Evolutionary conservation across 2,329 filamentous ascomycete species (phyloP).

Genomic region (Lasiodiplodia sp.): DNA sequence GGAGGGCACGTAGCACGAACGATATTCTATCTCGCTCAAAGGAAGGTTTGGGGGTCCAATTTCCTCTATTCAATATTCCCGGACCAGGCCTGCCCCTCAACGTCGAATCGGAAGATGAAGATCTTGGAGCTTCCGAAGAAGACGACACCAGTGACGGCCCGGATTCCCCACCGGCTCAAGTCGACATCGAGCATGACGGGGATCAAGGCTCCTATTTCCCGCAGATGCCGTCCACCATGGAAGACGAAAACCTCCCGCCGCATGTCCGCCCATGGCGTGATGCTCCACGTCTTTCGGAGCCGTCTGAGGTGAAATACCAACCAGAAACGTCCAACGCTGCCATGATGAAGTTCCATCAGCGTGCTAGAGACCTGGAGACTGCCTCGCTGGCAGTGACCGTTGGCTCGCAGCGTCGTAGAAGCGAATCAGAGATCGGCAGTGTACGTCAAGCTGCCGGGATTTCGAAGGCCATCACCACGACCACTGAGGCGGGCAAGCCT

Average conservation of each 20-base stretch:
- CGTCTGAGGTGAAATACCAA: conserved; percentile 49
- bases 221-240: neutral
- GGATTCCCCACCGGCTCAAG: conserved; percentile 45
- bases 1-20: conserved; percentile 58
- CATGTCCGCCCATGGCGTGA: conserved; percentile 59
- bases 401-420: conserved; percentile 69
- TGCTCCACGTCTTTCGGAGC: conserved; percentile 43
- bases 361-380: conserved; percentile 60
- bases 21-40: conserved; percentile 37
- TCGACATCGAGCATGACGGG: conserved; percentile 7
- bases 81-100: conserved; percentile 58
- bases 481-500: conserved; percentile 44
- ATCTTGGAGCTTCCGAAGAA: conserved; percentile 41
- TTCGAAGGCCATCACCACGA: conserved; percentile 63
- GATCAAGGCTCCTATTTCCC: conserved; percentile 43
- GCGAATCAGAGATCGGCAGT: conserved; percentile 69
- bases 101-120: conserved; percentile 46
- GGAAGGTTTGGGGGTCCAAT: conserved; percentile 43
- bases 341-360: conserved; percentile 60
- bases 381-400: conserved; percentile 70
- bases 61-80: conserved; percentile 49
- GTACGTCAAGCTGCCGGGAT: conserved; percentile 65
- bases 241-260: conserved; percentile 30
- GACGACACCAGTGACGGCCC: conserved; percentile 34
- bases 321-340: conserved; percentile 62